These are phyloP conservation scores for Dovyalis caffra DNA, from an alignment of 345 rosid genomes.

Conservation along the genomic window DNA sequence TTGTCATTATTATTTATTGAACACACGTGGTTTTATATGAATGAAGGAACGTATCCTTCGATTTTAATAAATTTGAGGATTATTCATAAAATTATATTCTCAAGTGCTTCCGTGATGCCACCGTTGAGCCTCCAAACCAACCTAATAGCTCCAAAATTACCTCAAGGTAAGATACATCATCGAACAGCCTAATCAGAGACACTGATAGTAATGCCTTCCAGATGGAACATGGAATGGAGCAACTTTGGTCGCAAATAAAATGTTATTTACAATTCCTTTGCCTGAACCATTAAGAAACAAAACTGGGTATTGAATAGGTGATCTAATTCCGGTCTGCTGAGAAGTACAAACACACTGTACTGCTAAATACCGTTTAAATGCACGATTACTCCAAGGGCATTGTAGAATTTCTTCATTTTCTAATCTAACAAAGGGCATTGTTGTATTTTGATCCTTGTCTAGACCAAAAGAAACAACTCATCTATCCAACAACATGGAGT, in stretches of 20 bases:
- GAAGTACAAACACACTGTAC: constrained; percentile 80
- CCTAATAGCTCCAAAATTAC: constrained; percentile 56
- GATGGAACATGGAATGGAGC: constrained; percentile 70
- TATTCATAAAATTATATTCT: constrained; percentile 69
- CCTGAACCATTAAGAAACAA: constrained; percentile 79
- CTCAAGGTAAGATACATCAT: constrained; percentile 48
- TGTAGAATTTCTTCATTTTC: constrained; percentile 49
- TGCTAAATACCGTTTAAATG: constrained; percentile 37
- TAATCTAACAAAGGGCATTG: constrained; percentile 37
- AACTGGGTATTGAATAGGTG: constrained; percentile 68
- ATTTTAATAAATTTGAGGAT: constrained; percentile 24
- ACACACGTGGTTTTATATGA: too few species aligned
- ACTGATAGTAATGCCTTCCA: constrained; percentile 70
- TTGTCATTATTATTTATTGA: too few species aligned
- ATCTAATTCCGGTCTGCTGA: constrained; percentile 46
- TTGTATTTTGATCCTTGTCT: constrained; percentile 25
- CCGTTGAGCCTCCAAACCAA: constrained; percentile 62
- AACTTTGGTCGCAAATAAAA: constrained; percentile 85
- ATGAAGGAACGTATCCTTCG: too few species aligned
- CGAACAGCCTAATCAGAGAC: constrained; percentile 68
- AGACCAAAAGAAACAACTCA: constrained; percentile 54
- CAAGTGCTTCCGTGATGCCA: constrained; percentile 70
- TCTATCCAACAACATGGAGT: constrained; percentile 50
- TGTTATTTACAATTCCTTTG: constrained; percentile 77
- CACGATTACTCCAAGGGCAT: constrained; percentile 61